phyloP scores from a whole-genome alignment of 371 early-diverging fungal genomes.

The Mucor piriformis region DNA sequence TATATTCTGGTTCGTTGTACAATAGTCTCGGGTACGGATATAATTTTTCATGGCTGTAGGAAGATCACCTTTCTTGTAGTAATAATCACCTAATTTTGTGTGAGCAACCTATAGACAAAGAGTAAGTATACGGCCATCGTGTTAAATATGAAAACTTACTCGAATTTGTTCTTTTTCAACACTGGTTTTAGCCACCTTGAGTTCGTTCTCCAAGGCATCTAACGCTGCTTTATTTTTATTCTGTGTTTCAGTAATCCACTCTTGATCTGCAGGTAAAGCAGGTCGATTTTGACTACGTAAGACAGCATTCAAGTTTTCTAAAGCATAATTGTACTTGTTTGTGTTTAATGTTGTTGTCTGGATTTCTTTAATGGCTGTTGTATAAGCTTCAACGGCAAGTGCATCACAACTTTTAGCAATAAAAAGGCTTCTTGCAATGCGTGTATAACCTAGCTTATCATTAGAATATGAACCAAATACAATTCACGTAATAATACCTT shows the following conservation, averaged over 20 bases:
- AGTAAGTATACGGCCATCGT: too few relatives aligned
- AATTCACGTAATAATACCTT: slow-evolving; percentile 43
- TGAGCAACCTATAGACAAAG: slow-evolving; percentile 63
- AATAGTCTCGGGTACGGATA: slow-evolving; percentile 77
- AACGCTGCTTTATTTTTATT: slow-evolving; percentile 44
- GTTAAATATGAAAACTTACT: too few relatives aligned
- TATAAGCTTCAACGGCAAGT: slow-evolving; percentile 69
- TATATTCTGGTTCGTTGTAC: slow-evolving; percentile 71
- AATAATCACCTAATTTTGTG: slow-evolving; percentile 77
- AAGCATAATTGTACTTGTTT: slow-evolving; percentile 49
- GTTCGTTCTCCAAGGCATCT: slow-evolving; percentile 72
- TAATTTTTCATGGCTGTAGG: slow-evolving; percentile 69
- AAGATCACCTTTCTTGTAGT: slow-evolving; percentile 72
- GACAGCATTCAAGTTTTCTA: slow-evolving; percentile 57
- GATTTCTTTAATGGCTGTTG: slow-evolving; percentile 64
- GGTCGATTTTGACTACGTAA: slow-evolving; percentile 31
- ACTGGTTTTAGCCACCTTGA: slow-evolving; percentile 73
- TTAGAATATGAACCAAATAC: not conserved
- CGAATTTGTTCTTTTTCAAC: slow-evolving; percentile 82
- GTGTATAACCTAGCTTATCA: slow-evolving; percentile 61
- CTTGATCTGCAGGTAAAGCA: slow-evolving; percentile 13
- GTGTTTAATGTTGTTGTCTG: slow-evolving; percentile 55
- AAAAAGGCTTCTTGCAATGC: slow-evolving; percentile 72
- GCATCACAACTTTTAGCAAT: slow-evolving; percentile 76
- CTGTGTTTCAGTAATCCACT: slow-evolving; percentile 68